Evolutionary conservation across 2,329 filamentous ascomycete species (phyloP).

Genomic region (Mycosphaerella sp.): DNA sequence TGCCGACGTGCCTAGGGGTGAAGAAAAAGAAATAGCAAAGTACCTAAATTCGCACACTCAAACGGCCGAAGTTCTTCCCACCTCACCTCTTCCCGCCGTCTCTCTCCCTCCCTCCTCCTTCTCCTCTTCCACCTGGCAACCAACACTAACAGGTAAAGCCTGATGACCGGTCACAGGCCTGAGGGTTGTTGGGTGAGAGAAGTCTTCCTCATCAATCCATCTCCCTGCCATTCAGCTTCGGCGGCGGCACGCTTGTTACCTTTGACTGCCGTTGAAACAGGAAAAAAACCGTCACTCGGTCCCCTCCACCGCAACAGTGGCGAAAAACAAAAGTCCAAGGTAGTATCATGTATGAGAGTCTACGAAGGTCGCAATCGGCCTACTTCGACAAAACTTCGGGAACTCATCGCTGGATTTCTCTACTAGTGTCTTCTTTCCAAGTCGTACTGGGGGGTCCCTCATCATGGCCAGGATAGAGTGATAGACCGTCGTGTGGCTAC

Average conservation of each 20-base stretch:
- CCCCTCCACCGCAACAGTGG: not conserved
- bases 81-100: not conserved
- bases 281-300: no score
- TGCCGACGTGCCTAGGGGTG: no score
- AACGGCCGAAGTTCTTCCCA: not conserved
- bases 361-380: not conserved
- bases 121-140: no score
- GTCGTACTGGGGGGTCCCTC: no score
- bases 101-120: not conserved
- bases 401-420: not conserved
- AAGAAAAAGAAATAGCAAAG: no score
- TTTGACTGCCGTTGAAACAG: no score
- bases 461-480: not conserved
- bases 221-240: no score
- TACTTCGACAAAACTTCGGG: constrained; percentile 1
- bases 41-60: no score
- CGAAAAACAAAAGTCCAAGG: not conserved
- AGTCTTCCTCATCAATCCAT: no score
- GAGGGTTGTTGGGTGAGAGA: no score
- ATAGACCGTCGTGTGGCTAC: not conserved
- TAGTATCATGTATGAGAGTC: not conserved
- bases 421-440: not conserved
- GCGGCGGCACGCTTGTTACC: no score
- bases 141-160: not conserved
- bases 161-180: not conserved